Base-by-base conservation (phyloP, 192 early-diverging fungal genomes). In the Backusella morwellensis region DNA sequence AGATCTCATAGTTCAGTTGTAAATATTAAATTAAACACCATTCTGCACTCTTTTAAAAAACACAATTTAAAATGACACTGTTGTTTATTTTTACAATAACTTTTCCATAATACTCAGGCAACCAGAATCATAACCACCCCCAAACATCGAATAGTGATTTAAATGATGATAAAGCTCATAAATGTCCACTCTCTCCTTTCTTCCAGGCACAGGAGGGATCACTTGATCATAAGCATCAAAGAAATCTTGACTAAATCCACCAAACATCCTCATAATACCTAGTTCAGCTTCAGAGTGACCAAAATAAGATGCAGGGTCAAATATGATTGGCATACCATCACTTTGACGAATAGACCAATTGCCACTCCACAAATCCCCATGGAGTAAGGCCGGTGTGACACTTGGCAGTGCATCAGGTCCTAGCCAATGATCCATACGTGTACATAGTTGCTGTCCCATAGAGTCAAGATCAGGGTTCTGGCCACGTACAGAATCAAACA, bases 81-180 rank as follows among this genome's bases (percentile, higher is more conserved):
- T 68, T 70, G 0, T 38, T 40, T 41, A 38, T 70, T 41, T 38
- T 36, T 21, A 70, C 6, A 69, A n/a, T 1, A 69, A 12, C 9
- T 69, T 69, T 36, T 68, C 67, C 67, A 68, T 41, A 3, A 23
- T 21, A 21, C 36, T 23, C 12, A 70, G n/a, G 41, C 68, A 70
- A 14, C 36, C 38, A 38, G 35, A 40, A 11, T 17, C 36, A 36
- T 69, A 69, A 21, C 35, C n/a, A 11, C 68, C 68, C 35, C 68
- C 35, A 69, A 69, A 69, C 68, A 69, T 69, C 1, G 68, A 35
- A 40, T 38, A 69, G 21, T 69, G 68, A 40, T 69, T 69, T 69
- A 69, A 69, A 69, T 69, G 68, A 40, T 69, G 35, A 68, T 68
- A 68, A 4, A 68, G 35, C 35, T 68, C 68, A 40, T 69, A 69